These are phyloP conservation scores for Hymenoscyphus linearis DNA, from an alignment of 2,329 filamentous ascomycete genomes.

Conservation along the genomic window DNA sequence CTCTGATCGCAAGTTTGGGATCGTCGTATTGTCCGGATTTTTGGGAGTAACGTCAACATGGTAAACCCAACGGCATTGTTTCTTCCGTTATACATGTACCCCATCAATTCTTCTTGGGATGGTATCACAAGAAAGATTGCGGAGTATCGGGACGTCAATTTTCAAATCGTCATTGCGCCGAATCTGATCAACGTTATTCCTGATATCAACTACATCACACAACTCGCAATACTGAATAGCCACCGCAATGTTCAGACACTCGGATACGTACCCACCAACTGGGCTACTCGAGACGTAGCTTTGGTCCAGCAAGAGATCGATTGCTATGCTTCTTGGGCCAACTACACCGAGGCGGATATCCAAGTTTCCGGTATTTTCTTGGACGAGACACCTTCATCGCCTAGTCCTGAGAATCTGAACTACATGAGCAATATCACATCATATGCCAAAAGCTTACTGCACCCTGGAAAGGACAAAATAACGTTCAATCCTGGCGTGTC, in stretches of 20 bases:
- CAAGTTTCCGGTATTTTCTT: conserved; percentile 24
- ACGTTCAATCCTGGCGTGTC: conserved; percentile 20
- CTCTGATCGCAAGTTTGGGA: not conserved
- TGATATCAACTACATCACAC: conserved; percentile 20
- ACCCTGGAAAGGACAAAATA: conserved; percentile 15
- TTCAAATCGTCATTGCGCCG: conserved; percentile 22
- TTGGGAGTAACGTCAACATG: conserved; percentile 12
- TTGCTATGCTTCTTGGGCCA: conserved; percentile 35
- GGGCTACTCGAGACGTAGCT: conserved; percentile 30
- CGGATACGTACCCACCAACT: conserved; percentile 37
- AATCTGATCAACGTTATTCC: conserved; percentile 17
- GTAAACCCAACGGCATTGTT: conserved; percentile 20
- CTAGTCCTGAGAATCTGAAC: conserved; percentile 10
- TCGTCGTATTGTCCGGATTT: not conserved
- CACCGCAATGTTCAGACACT: conserved; percentile 32
- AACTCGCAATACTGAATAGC: conserved; percentile 19
- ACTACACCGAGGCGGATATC: conserved; percentile 15
- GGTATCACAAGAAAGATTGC: conserved; percentile 16
- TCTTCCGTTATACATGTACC: conserved; percentile 25
- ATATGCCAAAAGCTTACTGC: conserved; percentile 17
- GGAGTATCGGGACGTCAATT: conserved; percentile 18
- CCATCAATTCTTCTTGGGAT: conserved; percentile 22
- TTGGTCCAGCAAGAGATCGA: conserved; percentile 34
- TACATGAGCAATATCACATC: conserved; percentile 20
- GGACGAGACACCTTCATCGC: conserved; percentile 16